Evolutionary conservation across 306 rosid species (phyloP).

Genomic region (Quercus agrifolia): DNA sequence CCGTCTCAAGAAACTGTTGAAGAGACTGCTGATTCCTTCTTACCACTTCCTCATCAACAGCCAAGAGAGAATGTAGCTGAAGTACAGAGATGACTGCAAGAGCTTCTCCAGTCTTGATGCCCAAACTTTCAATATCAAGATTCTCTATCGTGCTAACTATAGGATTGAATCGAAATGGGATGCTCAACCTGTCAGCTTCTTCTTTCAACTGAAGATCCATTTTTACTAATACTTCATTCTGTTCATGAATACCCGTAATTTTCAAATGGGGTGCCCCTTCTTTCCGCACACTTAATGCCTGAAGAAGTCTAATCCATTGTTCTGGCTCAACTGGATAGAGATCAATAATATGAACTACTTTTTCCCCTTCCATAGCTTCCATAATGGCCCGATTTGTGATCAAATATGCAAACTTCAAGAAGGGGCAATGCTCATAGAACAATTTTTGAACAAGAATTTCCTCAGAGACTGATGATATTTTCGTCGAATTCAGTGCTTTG

Average conservation of each 20-base stretch:
- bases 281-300: constrained; percentile 46
- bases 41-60: constrained; percentile 55
- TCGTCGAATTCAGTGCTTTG: constrained; percentile 63
- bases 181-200: constrained; percentile 72
- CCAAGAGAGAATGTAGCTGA: constrained; percentile 75
- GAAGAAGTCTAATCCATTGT: constrained; percentile 74
- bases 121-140: constrained; percentile 65
- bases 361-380: constrained; percentile 83
- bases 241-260: constrained; percentile 77
- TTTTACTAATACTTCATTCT: constrained; percentile 62
- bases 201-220: constrained; percentile 48
- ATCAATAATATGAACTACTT: constrained; percentile 74
- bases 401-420: constrained; percentile 67
- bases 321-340: constrained; percentile 74
- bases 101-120: constrained; percentile 84
- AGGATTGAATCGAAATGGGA: constrained; percentile 74
- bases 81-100: constrained; percentile 75
- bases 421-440: constrained; percentile 78
- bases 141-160: constrained; percentile 65
- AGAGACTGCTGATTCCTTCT: constrained; percentile 47
- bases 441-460: constrained; percentile 50
- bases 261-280: constrained; percentile 81
- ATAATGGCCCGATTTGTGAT: constrained; percentile 77
- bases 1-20: constrained; percentile 74
- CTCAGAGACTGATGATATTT: constrained; percentile 42